A percentile compares a stretch with the other conserved stretches of the same genome.
These are phyloP conservation scores for Eruca vesicaria DNA, from an alignment of 441 rosid genomes.

Conservation along the genomic window DNA sequence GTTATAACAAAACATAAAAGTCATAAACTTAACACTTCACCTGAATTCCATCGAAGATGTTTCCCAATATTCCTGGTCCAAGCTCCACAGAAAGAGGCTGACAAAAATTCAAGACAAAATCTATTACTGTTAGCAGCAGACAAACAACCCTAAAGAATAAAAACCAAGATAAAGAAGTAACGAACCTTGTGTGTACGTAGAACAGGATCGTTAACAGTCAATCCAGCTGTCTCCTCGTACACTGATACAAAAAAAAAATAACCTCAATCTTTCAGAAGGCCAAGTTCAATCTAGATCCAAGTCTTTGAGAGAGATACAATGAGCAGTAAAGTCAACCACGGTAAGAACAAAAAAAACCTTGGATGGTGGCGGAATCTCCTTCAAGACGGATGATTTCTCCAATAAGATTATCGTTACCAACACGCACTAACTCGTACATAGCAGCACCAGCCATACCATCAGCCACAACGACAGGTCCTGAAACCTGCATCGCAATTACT, in stretches of 20 bases:
- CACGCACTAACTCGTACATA: constrained; percentile 98
- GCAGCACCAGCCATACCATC: constrained; percentile 99
- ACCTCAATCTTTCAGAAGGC: neutral
- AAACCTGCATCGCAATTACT: constrained; percentile 57
- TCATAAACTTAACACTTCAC: constrained; percentile 37
- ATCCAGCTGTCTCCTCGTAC: constrained; percentile 96
- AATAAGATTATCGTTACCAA: constrained; percentile 91
- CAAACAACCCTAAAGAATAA: neutral
- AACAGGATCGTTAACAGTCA: constrained; percentile 95
- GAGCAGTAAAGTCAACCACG: neutral
- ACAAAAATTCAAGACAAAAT: constrained; percentile 23
- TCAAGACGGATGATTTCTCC: constrained; percentile 97
- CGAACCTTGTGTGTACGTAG: constrained; percentile 86
- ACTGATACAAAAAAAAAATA: constrained; percentile 41
- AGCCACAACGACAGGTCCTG: constrained; percentile 96
- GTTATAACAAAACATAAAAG: constrained; percentile 6
- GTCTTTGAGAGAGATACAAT: neutral
- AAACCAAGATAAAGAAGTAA: neutral
- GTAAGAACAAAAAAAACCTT: too few relatives aligned
- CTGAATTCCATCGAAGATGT: constrained; percentile 99
- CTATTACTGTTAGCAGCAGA: constrained; percentile 20
- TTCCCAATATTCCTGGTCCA: constrained; percentile 99
- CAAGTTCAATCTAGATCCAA: neutral
- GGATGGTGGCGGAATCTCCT: constrained; percentile 98
- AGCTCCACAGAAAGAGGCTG: constrained; percentile 99